Base-by-base conservation (phyloP, 2,329 filamentous ascomycete genomes). In the Aspergillus puulaauensis region DNA sequence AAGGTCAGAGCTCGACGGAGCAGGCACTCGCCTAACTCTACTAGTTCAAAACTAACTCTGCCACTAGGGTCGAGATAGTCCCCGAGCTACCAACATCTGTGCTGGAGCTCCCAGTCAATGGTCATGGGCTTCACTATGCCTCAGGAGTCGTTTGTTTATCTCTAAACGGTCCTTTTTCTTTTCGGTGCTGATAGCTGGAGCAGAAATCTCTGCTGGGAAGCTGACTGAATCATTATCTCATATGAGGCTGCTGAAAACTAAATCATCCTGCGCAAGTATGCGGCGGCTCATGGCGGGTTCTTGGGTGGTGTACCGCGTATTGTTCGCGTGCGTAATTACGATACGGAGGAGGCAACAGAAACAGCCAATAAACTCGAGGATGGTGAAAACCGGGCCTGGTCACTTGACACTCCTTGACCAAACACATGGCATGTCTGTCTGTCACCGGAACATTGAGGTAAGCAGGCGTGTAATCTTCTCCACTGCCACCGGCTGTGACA, bases 321-420 rank as follows among this genome's bases (percentile, higher is more conserved):
- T 52, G 49, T 55, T 51, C 41, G 41, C 55, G 40, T 23, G 43
- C 44, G 57, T 60, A 58, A 59, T 60, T 62, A 58, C 40, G 39
- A 49, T 60, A 64, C 58, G 15, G 52, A 51, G 48, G 40, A 54
- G 51, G 58, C 52, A 57, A 49, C 46, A 41, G 21, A 27, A 41
- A 9, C 24, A 56, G 49, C 69, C 68, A 73, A 73, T 72, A n/a
- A 66, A 12, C 46, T 24, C 15, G 47, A 56, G 65, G 66, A 65
- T 61, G 64, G 69, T 61, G 67, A 70, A 75, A 75, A 73, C 68
- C 65, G 67, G 66, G 61, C 67, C 61, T 70, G 73, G 73, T 75
- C 73, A 75, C 69, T 72, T 72, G 73, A 75, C 71, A 66, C 50
- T 41, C 40, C 37, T 47, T 37, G 43, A 53, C 63, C 61, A 62